Conservation (phyloP, 352 stramenopile genomes). For the Plasmopara muralis region DNA sequence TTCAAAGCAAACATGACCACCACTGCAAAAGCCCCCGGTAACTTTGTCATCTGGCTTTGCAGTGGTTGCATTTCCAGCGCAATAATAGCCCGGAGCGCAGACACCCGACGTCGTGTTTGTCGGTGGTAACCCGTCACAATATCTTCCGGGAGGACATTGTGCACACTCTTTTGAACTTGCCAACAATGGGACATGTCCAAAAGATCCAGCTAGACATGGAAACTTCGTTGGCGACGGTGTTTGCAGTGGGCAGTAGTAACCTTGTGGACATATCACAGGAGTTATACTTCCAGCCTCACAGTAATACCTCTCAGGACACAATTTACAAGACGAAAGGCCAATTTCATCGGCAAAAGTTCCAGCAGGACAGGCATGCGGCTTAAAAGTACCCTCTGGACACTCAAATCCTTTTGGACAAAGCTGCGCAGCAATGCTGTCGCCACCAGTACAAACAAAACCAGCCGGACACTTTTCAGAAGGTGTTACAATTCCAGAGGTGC, state of each 20-base stretch:
- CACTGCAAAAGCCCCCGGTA: conserved; percentile 43
- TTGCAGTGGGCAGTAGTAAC: conserved; percentile 69
- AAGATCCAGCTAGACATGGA: conserved; percentile 55
- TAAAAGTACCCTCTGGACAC: conserved; percentile 56
- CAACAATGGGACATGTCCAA: conserved; percentile 39
- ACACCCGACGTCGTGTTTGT: conserved; percentile 46
- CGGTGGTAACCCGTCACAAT: conserved; percentile 57
- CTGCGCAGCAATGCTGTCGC: conserved; percentile 43
- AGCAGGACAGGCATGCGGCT: conserved; percentile 46
- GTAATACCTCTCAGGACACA: conserved; percentile 69
- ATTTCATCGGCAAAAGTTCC: conserved; percentile 63
- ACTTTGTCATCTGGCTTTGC: conserved; percentile 32
- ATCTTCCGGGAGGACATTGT: conserved; percentile 62
- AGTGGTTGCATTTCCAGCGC: conserved; percentile 32
- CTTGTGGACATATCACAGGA: conserved; percentile 49
- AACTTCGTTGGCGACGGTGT: conserved; percentile 42
- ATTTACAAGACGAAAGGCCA: conserved; percentile 48
- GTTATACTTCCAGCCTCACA: conserved; percentile 40
- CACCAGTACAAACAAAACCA: conserved; percentile 57
- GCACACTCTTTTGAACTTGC: conserved; percentile 37
- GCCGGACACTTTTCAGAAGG: conserved; percentile 43
- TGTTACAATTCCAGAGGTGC: conserved; percentile 36
- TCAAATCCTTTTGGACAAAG: conserved; percentile 63
- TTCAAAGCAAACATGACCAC: conserved; percentile 57
- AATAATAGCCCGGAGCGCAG: conserved; percentile 71